Evolutionary conservation across 495 filamentous ascomycete genomes (phyloP), one percentile per base, ranked within the genome.

Genomic region (Aspergillus sclerotiicarbonarius): DNA sequence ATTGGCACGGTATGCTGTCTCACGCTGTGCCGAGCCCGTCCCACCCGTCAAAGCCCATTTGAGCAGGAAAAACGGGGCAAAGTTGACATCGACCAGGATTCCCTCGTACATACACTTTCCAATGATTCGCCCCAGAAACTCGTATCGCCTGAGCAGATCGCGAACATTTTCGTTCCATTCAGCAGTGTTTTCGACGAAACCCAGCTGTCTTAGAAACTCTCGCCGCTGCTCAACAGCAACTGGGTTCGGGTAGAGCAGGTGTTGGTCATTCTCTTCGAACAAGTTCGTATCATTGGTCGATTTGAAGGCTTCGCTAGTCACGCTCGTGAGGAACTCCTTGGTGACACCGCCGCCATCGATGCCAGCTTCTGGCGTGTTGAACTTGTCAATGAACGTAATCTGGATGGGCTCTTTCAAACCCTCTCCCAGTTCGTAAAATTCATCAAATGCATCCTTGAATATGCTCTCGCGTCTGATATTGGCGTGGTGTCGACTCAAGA

Each of bases 31-130:
- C 15, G 81, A 79, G 12, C 79, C 75, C 47, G 75, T 72, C 12
- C 87, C 87, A 39, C 88, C 87, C 16, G 87, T 87, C 44, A 92
- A 78, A 9, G 90, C 84, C 94, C 94, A 99, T 66, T 96, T 96
- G 37, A 96, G 81, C 6, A 99, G 83, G 77, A 99, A 99, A 73
- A 98, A 98, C 3, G 90, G 86, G 2, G 93, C 94, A 73, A 99
- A 99, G 56, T 83, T 80, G 62, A 98, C 88, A 68, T 99, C 92
- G 53, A 98, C 87, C 10, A 99, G 80, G 49, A 99, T 98, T 2
- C 93, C 92, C 74, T 99, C 94, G 63, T 99, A 99, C 53, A 99
- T 80, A 72, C 94, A 99, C 70, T 99, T 99, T 4, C 94, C 94
- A 44, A 99, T 87, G 29, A 98, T 81, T 7, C 94, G 86, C 10